These are phyloP conservation scores for Gnetum montanum DNA, from an alignment of 75 land plant genomes.

Conservation along the genomic window DNA sequence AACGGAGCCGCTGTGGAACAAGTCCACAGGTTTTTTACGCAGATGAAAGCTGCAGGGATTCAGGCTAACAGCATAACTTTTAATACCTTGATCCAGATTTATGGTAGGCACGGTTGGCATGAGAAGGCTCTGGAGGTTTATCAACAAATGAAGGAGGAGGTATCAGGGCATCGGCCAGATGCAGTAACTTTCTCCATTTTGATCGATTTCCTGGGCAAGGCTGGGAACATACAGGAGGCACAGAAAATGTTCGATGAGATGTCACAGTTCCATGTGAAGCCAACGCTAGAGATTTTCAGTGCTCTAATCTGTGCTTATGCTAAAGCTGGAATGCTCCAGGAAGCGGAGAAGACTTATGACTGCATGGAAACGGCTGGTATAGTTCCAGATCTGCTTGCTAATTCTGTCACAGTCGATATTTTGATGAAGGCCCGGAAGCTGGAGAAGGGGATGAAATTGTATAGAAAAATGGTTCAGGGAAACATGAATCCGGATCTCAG, in stretches of 20 bases:
- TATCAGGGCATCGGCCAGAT: conserved; percentile 57
- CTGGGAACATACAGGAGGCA: conserved; percentile 50
- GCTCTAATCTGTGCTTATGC: conserved; percentile 88
- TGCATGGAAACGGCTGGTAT: conserved; percentile 59
- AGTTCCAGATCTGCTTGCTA: conserved; percentile 57
- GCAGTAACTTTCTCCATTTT: conserved; percentile 74
- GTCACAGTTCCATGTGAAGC: conserved; percentile 48
- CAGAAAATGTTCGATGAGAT: conserved; percentile 61
- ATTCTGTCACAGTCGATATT: conserved; percentile 67
- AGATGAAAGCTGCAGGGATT: conserved; percentile 56
- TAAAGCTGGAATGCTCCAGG: conserved; percentile 56
- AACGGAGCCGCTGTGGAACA: conserved; percentile 49
- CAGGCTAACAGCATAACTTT: conserved; percentile 55
- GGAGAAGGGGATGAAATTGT: conserved; percentile 40
- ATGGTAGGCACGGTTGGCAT: conserved; percentile 66
- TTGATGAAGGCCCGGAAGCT: conserved; percentile 39
- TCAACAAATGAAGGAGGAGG: conserved; percentile 58
- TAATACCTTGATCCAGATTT: conserved; percentile 66
- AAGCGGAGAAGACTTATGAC: conserved; percentile 56
- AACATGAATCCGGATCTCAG: conserved; percentile 52
- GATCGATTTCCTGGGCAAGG: conserved; percentile 78
- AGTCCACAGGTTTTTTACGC: conserved; percentile 31
- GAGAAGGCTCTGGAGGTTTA: conserved; percentile 52
- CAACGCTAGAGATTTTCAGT: conserved; percentile 62
- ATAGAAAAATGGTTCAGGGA: conserved; percentile 31